Base-by-base conservation (phyloP, 371 early-diverging fungal genomes). In the Rhizopus sp. region DNA sequence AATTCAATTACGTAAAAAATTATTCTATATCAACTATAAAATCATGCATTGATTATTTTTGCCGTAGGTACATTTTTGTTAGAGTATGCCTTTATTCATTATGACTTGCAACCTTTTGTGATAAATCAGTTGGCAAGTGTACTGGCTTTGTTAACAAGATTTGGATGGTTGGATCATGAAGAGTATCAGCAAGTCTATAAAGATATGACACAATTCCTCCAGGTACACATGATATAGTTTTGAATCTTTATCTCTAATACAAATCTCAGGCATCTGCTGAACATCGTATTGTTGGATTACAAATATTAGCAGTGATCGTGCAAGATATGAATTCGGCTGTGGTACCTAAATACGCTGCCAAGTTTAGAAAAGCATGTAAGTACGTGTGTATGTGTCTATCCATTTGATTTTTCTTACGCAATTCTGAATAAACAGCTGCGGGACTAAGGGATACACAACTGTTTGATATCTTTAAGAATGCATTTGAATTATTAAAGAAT, bases 391-490 rank as follows among this genome's bases (percentile, higher is more conserved):
- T 32, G 23, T 7, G 13, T 1, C n/a, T 12, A 16, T 40, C 10
- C 3, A 6, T 9, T 5, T 3, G 8, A 7, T 29, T 29, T 46
- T 45, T 7, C 33, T 51, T 7, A 50, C 30, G 33, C 38, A 10
- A 16, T 46, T 42, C 7, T 4, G 31, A 8, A 17, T 41, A 4
- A 7, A n/a, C 73, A 72, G 93, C 91, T n/a, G 85, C 89, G 16
- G 85, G 84, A 15, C 91, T 93, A 65, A 79, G 92, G 35, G 93
- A 93, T 69, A 68, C 75, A 23, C 89, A 92, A 63, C 67, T 94
- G 16, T 69, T 86, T 16, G 68, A 78, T 16, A 85, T 91, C 15
- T 92, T 91, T 50, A 75, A 88, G 51, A 62, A 81, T 15, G 84
- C 84, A 23, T 67, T 87, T 38, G 64, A 57, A 17, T 74, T 86